Percentiles rank a stretch among this genome's conserved stretches.
phyloP scores from a whole-genome alignment of 2,329 filamentous ascomycete genomes.

The Teratosphaeria pseudoeucalypti region DNA sequence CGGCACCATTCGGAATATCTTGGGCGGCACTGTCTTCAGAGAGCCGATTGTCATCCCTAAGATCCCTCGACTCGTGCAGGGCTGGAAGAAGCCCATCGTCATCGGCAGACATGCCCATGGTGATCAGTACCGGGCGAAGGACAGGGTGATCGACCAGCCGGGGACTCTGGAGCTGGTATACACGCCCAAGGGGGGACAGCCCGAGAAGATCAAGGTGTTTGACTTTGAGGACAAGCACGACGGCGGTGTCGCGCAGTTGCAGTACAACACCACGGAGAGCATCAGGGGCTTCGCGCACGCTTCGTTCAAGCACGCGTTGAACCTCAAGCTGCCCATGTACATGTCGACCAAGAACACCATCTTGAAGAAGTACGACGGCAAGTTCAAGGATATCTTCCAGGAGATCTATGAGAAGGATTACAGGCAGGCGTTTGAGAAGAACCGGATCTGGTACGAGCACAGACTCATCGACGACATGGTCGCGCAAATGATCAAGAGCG shows the following conservation, averaged over 20 bases:
- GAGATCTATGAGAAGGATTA: slow-evolving; percentile 85
- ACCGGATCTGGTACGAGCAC: slow-evolving; percentile 98
- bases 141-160: slow-evolving; percentile 68
- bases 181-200: slow-evolving; percentile 70
- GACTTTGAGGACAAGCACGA: slow-evolving; percentile 63
- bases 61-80: slow-evolving; percentile 85
- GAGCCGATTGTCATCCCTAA: slow-evolving; percentile 94
- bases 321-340: slow-evolving; percentile 85
- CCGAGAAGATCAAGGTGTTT: slow-evolving; percentile 80
- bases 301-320: slow-evolving; percentile 87
- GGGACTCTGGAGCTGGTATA: slow-evolving; percentile 92
- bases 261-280: slow-evolving; percentile 97
- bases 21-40: slow-evolving; percentile 94
- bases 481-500: slow-evolving; percentile 99
- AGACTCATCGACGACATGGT: slow-evolving; percentile 99
- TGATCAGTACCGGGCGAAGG: slow-evolving; percentile 96
- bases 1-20: slow-evolving; percentile 64
- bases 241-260: slow-evolving; percentile 82
- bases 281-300: slow-evolving; percentile 93
- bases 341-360: slow-evolving; percentile 99
- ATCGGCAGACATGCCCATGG: slow-evolving; percentile 97
- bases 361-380: slow-evolving; percentile 94
- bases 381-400: slow-evolving; percentile 99
- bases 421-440: slow-evolving; percentile 77
- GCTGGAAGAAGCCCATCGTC: slow-evolving; percentile 98